Conservation (phyloP, 2,329 filamentous ascomycete species). For the Fusarium sterilihyphosum region DNA sequence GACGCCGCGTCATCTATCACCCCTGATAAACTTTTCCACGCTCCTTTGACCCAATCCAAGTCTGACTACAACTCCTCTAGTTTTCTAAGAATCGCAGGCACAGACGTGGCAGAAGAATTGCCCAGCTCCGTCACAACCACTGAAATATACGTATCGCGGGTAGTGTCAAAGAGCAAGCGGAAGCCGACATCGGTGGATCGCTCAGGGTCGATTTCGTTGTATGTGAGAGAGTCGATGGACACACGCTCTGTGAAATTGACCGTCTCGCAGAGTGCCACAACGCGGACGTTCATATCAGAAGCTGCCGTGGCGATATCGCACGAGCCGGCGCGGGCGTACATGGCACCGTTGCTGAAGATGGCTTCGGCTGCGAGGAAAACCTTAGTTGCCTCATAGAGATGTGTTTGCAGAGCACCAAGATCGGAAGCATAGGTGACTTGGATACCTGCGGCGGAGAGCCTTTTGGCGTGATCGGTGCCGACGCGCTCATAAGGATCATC, state of each 20-base stretch:
- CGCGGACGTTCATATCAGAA: conserved; percentile 77
- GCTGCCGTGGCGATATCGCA: conserved; percentile 88
- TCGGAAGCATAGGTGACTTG: conserved; percentile 83
- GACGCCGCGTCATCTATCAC: conserved; percentile 32
- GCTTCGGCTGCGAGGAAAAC: conserved; percentile 91
- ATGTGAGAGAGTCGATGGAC: conserved; percentile 89
- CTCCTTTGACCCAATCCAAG: conserved; percentile 19
- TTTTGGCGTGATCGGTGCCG: conserved; percentile 71
- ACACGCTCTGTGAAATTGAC: conserved; percentile 92
- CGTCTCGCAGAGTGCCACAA: conserved; percentile 91
- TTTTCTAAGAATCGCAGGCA: conserved; percentile 71
- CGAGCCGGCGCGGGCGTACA: conserved; percentile 89
- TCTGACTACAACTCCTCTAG: conserved; percentile 62
- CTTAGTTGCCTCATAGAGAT: conserved; percentile 73
- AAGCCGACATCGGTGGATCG: conserved; percentile 67
- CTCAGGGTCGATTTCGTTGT: conserved; percentile 89
- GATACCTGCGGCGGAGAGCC: conserved; percentile 73
- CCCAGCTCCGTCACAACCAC: conserved; percentile 94
- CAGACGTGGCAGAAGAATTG: conserved; percentile 84
- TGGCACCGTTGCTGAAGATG: conserved; percentile 92
- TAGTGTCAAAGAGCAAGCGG: conserved; percentile 89
- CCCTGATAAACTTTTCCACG: conserved; percentile 14
- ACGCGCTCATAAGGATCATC: conserved; percentile 71
- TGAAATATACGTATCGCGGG: conserved; percentile 84
- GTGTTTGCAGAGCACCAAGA: conserved; percentile 78